Base-by-base conservation (phyloP, 2,329 filamentous ascomycete species). In the Xylariaceae sp. region DNA sequence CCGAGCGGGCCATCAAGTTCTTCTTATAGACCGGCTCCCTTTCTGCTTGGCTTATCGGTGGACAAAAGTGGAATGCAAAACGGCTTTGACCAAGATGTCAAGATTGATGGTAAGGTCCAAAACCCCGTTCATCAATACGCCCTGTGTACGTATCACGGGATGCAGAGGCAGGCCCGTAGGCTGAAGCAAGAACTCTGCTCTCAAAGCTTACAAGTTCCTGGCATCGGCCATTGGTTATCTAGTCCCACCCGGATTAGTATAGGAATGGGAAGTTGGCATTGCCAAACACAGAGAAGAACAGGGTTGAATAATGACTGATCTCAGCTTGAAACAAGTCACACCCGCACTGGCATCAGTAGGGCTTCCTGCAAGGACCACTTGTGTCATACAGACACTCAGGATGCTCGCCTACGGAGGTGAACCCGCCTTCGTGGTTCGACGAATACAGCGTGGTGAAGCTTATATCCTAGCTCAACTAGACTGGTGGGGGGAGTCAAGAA, bases 211-310 rank as follows among this genome's bases (percentile, higher is more conserved):
- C 40, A 43, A 40, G 43, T 38, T n/a, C 41, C 31, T 52, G 41
- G 46, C 41, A 42, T 41, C 47, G 36, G 39, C 23, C 38, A 44
- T 51, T 41, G 15, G 18, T n/a, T 44, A 46, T 50, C 48, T 55
- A 39, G 44, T 47, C 48, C 52, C 51, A 54, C 52, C 37, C 27
- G 44, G 36, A 52, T 53, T 47, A 52, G 46, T 44, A 51, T 44
- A 44, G 49, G 31, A 36, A 40, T 40, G 39, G 41, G 38, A 31
- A 12, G 16, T 24, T 36, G 29, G 24, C 39, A 36, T 42, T 12
- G 29, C 29, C 35, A 38, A 45, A 34, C 43, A 36, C 43, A 43
- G 42, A 44, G 37, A 48, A 41, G 35, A 39, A 46, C 41, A 15
- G 34, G 23, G 29, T 32, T 45, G 39, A 41, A 40, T 47, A 39